Evolutionary conservation across 352 stramenopile genomes (phyloP).

Genomic region (Globisporangium solare): DNA sequence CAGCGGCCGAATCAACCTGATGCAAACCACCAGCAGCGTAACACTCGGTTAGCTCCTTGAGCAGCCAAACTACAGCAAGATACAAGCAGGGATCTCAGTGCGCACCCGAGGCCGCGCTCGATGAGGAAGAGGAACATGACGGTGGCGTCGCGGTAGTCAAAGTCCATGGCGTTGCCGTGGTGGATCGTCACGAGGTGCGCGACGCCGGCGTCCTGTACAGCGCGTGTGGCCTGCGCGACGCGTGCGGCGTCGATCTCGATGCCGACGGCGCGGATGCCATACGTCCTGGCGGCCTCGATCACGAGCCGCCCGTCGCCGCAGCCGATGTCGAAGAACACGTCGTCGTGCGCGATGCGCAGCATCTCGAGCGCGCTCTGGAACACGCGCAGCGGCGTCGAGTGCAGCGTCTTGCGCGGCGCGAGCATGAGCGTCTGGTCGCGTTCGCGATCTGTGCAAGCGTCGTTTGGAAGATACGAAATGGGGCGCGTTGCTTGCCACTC

Average conservation of each 20-base stretch:
- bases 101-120: slow-evolving; percentile 55
- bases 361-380: slow-evolving; percentile 57
- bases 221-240: slow-evolving; percentile 22
- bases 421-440: slow-evolving; percentile 32
- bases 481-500: too few relatives aligned
- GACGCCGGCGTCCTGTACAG: slow-evolving; percentile 24
- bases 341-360: slow-evolving; percentile 22
- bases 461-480: too few relatives aligned
- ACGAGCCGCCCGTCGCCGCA: slow-evolving; percentile 73
- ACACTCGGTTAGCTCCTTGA: neutral
- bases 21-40: neutral
- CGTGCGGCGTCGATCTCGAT: slow-evolving; percentile 64
- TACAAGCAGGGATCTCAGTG: slow-evolving; percentile 3
- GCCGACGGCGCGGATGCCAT: slow-evolving; percentile 50
- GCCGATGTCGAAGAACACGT: slow-evolving; percentile 79
- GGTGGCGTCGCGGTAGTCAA: slow-evolving; percentile 53
- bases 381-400: slow-evolving; percentile 68
- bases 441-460: too few relatives aligned
- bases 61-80: neutral
- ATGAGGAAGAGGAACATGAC: slow-evolving; percentile 84
- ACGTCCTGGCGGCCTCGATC: slow-evolving; percentile 42
- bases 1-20: slow-evolving; percentile 47
- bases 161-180: slow-evolving; percentile 67
- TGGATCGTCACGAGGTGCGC: slow-evolving; percentile 57
- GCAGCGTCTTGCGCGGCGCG: slow-evolving; percentile 70